Conservation (phyloP, 306 rosid species). For the Pterocarpus santalinus region DNA sequence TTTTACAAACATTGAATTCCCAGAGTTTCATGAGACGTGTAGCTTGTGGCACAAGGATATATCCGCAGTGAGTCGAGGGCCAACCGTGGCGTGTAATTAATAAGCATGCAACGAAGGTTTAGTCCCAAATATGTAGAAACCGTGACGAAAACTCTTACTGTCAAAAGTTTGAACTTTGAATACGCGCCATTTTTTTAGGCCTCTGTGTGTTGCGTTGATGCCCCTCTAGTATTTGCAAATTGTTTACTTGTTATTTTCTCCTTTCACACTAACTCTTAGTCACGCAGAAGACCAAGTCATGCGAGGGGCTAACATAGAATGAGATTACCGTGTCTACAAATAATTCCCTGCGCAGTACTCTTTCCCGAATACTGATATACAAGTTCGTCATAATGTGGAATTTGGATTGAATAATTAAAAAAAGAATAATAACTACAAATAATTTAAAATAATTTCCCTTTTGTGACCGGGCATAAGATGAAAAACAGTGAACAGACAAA, state of each 20-base stretch:
- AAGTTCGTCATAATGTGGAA: not conserved
- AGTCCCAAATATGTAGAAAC: not conserved
- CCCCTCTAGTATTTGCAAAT: not conserved
- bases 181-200: not conserved
- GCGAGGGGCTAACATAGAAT: not conserved
- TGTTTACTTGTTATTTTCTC: not conserved
- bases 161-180: not conserved
- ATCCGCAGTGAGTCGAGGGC: not conserved
- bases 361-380: not conserved
- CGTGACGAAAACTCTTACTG: too few species aligned
- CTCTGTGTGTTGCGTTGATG: not conserved
- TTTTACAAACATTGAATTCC: not conserved
- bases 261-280: not conserved
- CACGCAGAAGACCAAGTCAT: not conserved
- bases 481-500: too few species aligned
- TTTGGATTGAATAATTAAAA: not conserved
- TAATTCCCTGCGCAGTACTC: not conserved
- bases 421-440: too few species aligned
- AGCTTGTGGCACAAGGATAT: conserved; percentile 2
- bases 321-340: not conserved
- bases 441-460: too few species aligned
- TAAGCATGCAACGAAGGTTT: not conserved
- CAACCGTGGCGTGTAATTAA: not conserved
- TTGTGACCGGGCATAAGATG: too few species aligned
- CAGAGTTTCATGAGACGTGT: not conserved